A percentile compares a stretch with the other conserved stretches of the same genome.
phyloP scores from a whole-genome alignment of 2,329 filamentous ascomycete species.

The Fusarium multiceps region DNA sequence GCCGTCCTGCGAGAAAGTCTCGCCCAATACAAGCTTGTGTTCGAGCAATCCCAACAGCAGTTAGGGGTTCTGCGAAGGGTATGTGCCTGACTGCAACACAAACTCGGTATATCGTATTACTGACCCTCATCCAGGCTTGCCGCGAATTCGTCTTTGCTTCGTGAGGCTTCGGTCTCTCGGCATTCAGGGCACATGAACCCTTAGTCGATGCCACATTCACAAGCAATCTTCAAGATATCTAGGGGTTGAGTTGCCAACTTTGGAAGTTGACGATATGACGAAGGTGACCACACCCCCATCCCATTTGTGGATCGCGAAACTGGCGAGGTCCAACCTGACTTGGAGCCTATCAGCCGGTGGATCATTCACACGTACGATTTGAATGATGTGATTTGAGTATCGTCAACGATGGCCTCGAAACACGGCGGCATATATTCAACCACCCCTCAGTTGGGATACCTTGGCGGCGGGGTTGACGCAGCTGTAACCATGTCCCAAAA shows the following conservation, averaged over 20 bases:
- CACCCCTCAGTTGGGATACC: slow-evolving; percentile 38
- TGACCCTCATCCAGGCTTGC: slow-evolving; percentile 49
- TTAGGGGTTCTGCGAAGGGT: slow-evolving; percentile 74
- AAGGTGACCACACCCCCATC: slow-evolving; percentile 32
- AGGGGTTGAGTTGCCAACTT: slow-evolving; percentile 31
- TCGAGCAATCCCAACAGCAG: slow-evolving; percentile 81
- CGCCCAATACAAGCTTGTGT: slow-evolving; percentile 87
- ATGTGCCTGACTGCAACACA: slow-evolving; percentile 50
- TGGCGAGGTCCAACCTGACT: slow-evolving; percentile 30
- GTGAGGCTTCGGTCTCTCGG: slow-evolving; percentile 16
- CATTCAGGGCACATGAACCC: slow-evolving; percentile 43
- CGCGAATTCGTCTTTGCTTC: slow-evolving; percentile 52
- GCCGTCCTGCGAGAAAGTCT: slow-evolving; percentile 86
- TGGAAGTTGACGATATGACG: slow-evolving; percentile 33
- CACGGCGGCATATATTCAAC: slow-evolving; percentile 40
- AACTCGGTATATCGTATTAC: slow-evolving; percentile 14
- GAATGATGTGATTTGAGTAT: slow-evolving; percentile 45
- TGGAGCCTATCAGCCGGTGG: slow-evolving; percentile 39
- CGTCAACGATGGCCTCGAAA: slow-evolving; percentile 40
- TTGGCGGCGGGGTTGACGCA: slow-evolving; percentile 36
- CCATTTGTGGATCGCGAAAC: slow-evolving; percentile 32
- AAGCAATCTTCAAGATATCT: slow-evolving; percentile 22
- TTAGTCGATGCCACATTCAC: slow-evolving; percentile 43
- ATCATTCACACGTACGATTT: slow-evolving; percentile 42
- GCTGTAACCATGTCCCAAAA: slow-evolving; percentile 36